A percentile compares a stretch with the other conserved stretches of the same genome.
These are phyloP conservation scores for Chaetomiaceae sp. DNA, from an alignment of 2,329 filamentous ascomycete genomes.

Conservation along the genomic window DNA sequence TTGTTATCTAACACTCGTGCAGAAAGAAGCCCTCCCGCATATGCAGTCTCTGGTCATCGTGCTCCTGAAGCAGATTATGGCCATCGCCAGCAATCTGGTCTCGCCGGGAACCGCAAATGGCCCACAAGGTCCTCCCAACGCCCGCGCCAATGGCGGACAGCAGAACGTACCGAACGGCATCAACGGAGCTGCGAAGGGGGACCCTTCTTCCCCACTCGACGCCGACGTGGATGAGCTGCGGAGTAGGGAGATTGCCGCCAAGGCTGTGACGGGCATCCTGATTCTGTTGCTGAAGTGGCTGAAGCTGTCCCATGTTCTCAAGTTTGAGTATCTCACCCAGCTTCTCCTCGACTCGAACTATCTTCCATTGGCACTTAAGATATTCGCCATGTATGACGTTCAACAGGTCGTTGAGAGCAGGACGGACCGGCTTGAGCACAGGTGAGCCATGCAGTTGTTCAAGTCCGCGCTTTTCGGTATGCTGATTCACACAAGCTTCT, in stretches of 20 bases:
- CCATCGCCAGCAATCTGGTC: conserved; percentile 81
- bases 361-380: conserved; percentile 82
- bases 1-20: conserved; percentile 25
- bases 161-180: conserved; percentile 28
- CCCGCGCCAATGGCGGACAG: conserved; percentile 35
- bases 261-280: conserved; percentile 85
- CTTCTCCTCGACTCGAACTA: conserved; percentile 93
- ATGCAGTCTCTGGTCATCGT: conserved; percentile 92
- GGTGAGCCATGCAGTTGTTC: conserved; percentile 42
- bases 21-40: conserved; percentile 73
- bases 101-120: conserved; percentile 44
- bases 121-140: conserved; percentile 33
- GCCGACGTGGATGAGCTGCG: conserved; percentile 80
- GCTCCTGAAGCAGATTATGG: conserved; percentile 77
- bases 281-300: conserved; percentile 93
- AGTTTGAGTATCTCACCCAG: conserved; percentile 94
- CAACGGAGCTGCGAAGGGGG: conserved; percentile 30
- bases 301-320: conserved; percentile 86
- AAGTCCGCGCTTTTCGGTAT: neutral
- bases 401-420: conserved; percentile 83
- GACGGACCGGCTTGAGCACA: conserved; percentile 74
- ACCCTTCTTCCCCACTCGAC: conserved; percentile 45
- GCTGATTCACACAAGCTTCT: conserved; percentile 60
- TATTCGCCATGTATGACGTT: conserved; percentile 90
- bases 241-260: conserved; percentile 78